Evolutionary conservation across 306 rosid genomes (phyloP).

Genomic region (Hippophae rhamnoides): DNA sequence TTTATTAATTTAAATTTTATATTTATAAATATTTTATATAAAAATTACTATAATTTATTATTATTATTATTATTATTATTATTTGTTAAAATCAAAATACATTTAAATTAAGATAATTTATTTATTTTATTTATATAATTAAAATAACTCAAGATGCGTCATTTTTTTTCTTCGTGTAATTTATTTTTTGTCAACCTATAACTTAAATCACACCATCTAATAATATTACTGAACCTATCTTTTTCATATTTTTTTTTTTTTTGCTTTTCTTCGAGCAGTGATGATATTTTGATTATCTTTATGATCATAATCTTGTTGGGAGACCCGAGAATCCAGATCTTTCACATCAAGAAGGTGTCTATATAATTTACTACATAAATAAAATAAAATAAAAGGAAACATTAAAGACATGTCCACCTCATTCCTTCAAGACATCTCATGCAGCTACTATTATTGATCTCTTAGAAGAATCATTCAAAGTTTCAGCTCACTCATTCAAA

Average conservation of each 20-base stretch:
- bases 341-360: slow-evolving; percentile 17
- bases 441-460: background rate
- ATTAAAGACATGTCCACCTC: slow-evolving; percentile 12
- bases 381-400: background rate
- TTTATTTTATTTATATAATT: too few species aligned
- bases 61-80: too few species aligned
- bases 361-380: background rate
- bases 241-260: background rate
- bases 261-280: background rate
- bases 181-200: too few species aligned
- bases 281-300: background rate
- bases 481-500: slow-evolving; percentile 6
- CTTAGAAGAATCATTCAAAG: slow-evolving; percentile 21
- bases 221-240: background rate
- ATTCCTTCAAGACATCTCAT: slow-evolving; percentile 20
- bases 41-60: too few species aligned
- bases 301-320: slow-evolving; percentile 3
- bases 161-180: too few species aligned
- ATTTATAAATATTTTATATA: too few species aligned
- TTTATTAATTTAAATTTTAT: too few species aligned
- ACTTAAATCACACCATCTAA: background rate
- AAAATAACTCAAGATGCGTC: too few species aligned
- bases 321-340: slow-evolving; percentile 24
- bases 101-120: too few species aligned
- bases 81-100: too few species aligned